A percentile compares a stretch with the other conserved stretches of the same genome.
phyloP scores from a whole-genome alignment of 805 yeast species.

The Hanseniaspora mollemarum region DNA sequence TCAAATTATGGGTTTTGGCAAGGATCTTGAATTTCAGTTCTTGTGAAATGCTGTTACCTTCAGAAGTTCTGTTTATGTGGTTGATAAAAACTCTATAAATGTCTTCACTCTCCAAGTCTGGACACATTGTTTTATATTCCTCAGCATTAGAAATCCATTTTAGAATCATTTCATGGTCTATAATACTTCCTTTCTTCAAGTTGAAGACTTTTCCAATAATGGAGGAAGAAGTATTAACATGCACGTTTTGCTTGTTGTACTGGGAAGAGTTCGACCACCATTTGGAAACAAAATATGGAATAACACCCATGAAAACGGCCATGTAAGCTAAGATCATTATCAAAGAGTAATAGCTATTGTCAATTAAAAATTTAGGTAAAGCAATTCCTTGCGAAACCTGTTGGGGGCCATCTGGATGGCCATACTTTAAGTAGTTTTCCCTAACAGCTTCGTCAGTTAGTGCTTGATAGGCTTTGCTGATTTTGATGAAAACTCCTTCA shows the following conservation, averaged over 20 bases:
- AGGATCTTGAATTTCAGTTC: slow-evolving; percentile 44
- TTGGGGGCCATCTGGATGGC: slow-evolving; percentile 98
- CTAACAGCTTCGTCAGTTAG: slow-evolving; percentile 79
- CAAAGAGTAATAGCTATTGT: slow-evolving; percentile 60
- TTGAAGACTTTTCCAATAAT: slow-evolving; percentile 66
- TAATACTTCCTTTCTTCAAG: slow-evolving; percentile 53
- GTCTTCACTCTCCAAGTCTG: slow-evolving; percentile 35
- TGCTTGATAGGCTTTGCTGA: slow-evolving; percentile 87
- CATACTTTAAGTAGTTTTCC: slow-evolving; percentile 73
- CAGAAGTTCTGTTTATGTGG: slow-evolving; percentile 45
- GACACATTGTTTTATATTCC: slow-evolving; percentile 44
- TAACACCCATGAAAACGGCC: slow-evolving; percentile 56
- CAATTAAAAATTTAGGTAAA: slow-evolving; percentile 79
- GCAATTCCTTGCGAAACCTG: slow-evolving; percentile 88
- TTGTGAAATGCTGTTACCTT: slow-evolving; percentile 25
- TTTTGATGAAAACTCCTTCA: slow-evolving; percentile 68
- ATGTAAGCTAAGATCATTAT: slow-evolving; percentile 55
- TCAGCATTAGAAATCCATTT: slow-evolving; percentile 52
- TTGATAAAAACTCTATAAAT: slow-evolving; percentile 43
- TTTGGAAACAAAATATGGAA: slow-evolving; percentile 68
- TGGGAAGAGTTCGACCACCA: slow-evolving; percentile 86
- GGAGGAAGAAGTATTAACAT: slow-evolving; percentile 67
- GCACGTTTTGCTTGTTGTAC: slow-evolving; percentile 72
- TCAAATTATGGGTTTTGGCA: slow-evolving; percentile 50
- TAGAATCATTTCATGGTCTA: slow-evolving; percentile 46